These are phyloP conservation scores for Phaseolus lunatus DNA, from an alignment of 306 rosid genomes.

Conservation along the genomic window DNA sequence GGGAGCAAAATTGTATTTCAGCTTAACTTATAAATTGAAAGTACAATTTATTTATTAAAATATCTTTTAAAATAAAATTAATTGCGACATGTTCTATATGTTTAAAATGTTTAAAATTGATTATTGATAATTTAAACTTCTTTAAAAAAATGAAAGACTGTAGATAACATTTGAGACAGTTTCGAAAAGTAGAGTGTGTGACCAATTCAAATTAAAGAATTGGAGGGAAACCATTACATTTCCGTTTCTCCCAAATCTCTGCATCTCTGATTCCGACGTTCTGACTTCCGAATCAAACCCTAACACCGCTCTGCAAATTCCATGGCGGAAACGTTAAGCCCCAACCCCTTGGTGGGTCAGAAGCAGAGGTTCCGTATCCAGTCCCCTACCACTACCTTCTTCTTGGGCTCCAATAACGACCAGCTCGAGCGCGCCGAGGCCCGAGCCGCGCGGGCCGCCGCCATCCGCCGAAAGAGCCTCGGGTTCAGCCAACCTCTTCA, in stretches of 20 bases:
- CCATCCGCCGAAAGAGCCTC: constrained; percentile 69
- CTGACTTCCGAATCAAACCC: constrained; percentile 39
- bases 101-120: no score
- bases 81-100: no score
- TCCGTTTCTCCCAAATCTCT: constrained; percentile 21
- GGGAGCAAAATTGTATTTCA: no score
- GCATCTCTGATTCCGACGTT: constrained; percentile 29
- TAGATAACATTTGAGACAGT: no score
- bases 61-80: no score
- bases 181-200: background rate
- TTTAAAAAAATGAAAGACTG: no score
- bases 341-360: constrained; percentile 56
- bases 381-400: constrained; percentile 86
- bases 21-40: no score
- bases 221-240: constrained; percentile 69
- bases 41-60: no score
- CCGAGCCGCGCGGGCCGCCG: constrained; percentile 92
- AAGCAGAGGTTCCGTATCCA: constrained; percentile 77
- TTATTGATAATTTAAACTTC: no score
- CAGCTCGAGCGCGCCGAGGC: constrained; percentile 90
- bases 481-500: constrained; percentile 42
- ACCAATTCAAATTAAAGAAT: constrained; percentile 48
- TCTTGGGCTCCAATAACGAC: constrained; percentile 89
- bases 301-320: constrained; percentile 22
- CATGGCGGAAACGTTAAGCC: constrained; percentile 81